Evolutionary conservation across 2,329 filamentous ascomycete genomes (phyloP).

Genomic region (Curvularia sp.): DNA sequence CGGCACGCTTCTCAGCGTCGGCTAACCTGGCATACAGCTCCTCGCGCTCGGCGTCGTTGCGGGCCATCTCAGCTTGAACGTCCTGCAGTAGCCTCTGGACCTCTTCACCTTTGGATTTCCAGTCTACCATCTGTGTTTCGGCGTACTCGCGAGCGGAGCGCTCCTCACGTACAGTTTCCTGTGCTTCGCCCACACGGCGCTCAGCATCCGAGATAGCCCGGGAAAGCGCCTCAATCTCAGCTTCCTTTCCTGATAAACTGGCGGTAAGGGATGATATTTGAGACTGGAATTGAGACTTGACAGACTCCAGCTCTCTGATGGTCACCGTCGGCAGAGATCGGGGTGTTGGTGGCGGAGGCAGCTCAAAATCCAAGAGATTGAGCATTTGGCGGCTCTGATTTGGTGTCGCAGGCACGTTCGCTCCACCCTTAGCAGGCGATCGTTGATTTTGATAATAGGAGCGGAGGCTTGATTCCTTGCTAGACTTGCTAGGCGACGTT

Average conservation of each 20-base stretch:
- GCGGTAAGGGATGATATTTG: constrained; percentile 95
- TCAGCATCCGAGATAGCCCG: constrained; percentile 89
- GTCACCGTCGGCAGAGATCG: constrained; percentile 90
- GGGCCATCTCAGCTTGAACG: constrained; percentile 81
- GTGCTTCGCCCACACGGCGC: constrained; percentile 83
- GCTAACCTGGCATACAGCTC: constrained; percentile 76
- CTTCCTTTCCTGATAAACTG: constrained; percentile 89
- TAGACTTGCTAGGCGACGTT: constrained; percentile 61
- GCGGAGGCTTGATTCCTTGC: constrained; percentile 59
- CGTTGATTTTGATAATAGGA: constrained; percentile 45
- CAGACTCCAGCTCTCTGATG: constrained; percentile 86
- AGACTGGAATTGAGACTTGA: constrained; percentile 89
- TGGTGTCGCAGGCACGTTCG: constrained; percentile 40
- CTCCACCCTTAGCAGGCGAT: constrained; percentile 41
- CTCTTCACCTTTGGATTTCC: constrained; percentile 84
- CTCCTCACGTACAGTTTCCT: constrained; percentile 84
- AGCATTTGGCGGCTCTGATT: constrained; percentile 42
- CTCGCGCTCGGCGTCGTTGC: constrained; percentile 80
- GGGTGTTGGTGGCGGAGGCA: constrained; percentile 91
- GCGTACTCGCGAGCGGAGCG: constrained; percentile 72
- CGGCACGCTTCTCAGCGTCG: constrained; percentile 74
- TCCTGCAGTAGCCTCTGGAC: constrained; percentile 82
- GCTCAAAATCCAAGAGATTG: constrained; percentile 78
- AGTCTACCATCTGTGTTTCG: constrained; percentile 76
- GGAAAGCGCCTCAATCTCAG: constrained; percentile 86